Conservation (phyloP, 208 protist genomes). For the Crithidia brevicula region DNA sequence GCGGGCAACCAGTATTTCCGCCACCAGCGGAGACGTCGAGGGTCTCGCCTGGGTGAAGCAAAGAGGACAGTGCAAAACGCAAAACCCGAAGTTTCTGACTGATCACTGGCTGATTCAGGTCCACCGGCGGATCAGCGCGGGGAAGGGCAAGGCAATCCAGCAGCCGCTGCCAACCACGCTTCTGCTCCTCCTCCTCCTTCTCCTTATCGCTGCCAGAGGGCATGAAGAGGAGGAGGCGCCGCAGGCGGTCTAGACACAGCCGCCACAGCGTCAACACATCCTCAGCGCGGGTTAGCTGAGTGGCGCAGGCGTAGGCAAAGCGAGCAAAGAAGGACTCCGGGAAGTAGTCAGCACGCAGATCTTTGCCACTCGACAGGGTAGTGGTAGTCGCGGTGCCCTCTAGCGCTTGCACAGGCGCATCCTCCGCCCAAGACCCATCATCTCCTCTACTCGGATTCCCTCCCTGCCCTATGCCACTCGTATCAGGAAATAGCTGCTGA, state of each 20-base stretch:
- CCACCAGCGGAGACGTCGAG: not conserved
- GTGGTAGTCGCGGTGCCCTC: too few species aligned
- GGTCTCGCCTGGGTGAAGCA: slow-evolving; percentile 28
- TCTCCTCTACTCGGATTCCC: not conserved
- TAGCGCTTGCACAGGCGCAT: too few species aligned
- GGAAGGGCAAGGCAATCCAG: slow-evolving; percentile 54
- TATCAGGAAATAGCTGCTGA: slow-evolving; percentile 8
- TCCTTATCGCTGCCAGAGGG: not conserved
- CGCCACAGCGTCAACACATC: slow-evolving; percentile 52
- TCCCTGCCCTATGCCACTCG: not conserved
- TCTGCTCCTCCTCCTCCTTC: not conserved
- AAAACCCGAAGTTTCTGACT: slow-evolving; percentile 87
- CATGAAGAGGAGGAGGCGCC: slow-evolving; percentile 5
- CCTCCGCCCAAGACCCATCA: too few species aligned
- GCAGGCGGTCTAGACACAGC: slow-evolving; percentile 42
- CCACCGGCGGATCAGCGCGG: slow-evolving; percentile 30
- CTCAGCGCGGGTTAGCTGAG: slow-evolving; percentile 28
- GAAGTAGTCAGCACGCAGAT: slow-evolving; percentile 68
- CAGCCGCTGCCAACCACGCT: slow-evolving; percentile 24
- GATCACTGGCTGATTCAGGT: slow-evolving; percentile 52
- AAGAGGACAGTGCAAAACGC: slow-evolving; percentile 49
- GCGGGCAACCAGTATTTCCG: not conserved
- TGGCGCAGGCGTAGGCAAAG: slow-evolving; percentile 61
- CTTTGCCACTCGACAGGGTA: slow-evolving; percentile 13
- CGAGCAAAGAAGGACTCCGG: slow-evolving; percentile 77